Evolutionary conservation across 306 rosid species (phyloP).

Genomic region (Cucurbita moschata): DNA sequence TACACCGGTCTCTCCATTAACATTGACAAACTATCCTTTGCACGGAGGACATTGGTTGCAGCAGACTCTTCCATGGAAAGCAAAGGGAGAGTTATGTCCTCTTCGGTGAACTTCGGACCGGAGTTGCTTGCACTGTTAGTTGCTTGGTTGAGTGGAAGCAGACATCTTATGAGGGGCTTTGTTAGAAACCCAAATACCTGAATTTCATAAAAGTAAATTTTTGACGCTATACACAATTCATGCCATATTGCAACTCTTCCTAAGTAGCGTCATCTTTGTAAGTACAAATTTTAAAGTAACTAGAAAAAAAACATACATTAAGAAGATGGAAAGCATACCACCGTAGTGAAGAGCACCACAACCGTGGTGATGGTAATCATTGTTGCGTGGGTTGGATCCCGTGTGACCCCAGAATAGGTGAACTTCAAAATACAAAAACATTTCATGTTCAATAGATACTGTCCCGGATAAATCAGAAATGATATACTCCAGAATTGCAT

Average conservation of each 20-base stretch:
- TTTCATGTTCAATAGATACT: not conserved
- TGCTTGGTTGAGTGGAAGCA: slow-evolving; percentile 33
- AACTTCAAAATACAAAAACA: slow-evolving; percentile 33
- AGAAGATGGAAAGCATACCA: slow-evolving; percentile 31
- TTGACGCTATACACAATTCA: not conserved
- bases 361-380: slow-evolving; percentile 76
- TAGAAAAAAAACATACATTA: not conserved
- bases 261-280: not conserved
- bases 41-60: slow-evolving; percentile 44
- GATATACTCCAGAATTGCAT: not conserved
- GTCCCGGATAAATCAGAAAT: not conserved
- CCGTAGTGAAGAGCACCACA: slow-evolving; percentile 69
- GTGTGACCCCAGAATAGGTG: slow-evolving; percentile 68
- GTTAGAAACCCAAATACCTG: slow-evolving; percentile 77
- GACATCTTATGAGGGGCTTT: slow-evolving; percentile 50
- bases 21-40: slow-evolving; percentile 63
- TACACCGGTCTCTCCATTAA: slow-evolving; percentile 63
- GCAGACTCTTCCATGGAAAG: slow-evolving; percentile 60
- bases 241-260: not conserved
- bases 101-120: slow-evolving; percentile 17
- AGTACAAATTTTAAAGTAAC: not conserved
- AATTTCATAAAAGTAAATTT: not conserved
- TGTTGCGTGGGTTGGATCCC: slow-evolving; percentile 54
- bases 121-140: slow-evolving; percentile 6
- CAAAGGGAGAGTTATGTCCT: slow-evolving; percentile 50